Conservation (phyloP, 2,329 filamentous ascomycete species). For the Fusarium oligoseptatum region DNA sequence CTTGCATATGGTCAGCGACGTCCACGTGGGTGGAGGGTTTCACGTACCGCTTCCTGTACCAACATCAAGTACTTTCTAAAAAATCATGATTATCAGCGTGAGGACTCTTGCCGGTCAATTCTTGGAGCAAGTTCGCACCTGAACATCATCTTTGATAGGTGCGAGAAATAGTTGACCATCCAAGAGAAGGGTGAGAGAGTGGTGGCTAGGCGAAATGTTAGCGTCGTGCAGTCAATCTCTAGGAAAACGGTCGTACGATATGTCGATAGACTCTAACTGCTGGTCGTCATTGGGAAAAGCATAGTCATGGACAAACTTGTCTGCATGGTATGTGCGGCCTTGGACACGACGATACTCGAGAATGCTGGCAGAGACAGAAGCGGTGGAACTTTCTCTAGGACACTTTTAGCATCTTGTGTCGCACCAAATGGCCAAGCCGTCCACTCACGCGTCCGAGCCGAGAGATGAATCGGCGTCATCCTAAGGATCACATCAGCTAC, state of each 20-base stretch:
- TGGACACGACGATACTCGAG: constrained; percentile 27
- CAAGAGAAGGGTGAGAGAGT: constrained; percentile 20
- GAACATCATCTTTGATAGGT: constrained; percentile 11
- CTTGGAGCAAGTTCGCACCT: background rate
- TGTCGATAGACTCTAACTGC: constrained; percentile 18
- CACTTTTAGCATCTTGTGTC: background rate
- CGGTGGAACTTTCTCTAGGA: constrained; percentile 3
- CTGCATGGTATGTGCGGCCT: constrained; percentile 14
- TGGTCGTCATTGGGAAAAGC: constrained; percentile 14
- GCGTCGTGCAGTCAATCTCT: background rate
- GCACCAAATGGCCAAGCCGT: background rate
- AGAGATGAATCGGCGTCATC: background rate
- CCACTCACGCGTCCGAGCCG: background rate
- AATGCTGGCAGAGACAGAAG: constrained; percentile 17
- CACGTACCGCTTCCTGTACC: constrained; percentile 37
- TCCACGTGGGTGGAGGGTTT: background rate
- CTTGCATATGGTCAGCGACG: background rate
- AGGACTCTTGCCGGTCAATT: too few relatives aligned
- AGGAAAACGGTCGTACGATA: constrained; percentile 1
- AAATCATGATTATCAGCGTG: background rate
- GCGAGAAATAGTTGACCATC: constrained; percentile 16
- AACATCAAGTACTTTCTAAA: constrained; percentile 34
- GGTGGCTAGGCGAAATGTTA: constrained; percentile 3
- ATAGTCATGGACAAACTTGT: constrained; percentile 4
- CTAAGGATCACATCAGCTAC: background rate